Evolutionary conservation across 305 asterid genomes (phyloP).

Genomic region (Fraxinus ornus): DNA sequence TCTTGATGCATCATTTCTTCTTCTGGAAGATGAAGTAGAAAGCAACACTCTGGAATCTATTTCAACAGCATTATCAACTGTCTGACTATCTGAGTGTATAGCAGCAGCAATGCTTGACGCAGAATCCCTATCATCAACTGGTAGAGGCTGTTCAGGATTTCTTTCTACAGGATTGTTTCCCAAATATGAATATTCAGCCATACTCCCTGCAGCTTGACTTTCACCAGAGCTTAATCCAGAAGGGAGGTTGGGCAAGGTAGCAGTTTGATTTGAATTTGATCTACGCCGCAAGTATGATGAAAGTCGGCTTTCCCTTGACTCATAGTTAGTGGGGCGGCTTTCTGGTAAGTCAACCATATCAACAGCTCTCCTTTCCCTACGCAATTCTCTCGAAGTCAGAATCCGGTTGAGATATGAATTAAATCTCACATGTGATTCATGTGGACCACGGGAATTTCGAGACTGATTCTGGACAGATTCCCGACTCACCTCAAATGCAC

Average conservation of each 20-base stretch:
- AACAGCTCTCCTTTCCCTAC: slow-evolving; percentile 32
- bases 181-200: slow-evolving; percentile 33
- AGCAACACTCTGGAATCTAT: slow-evolving; percentile 41
- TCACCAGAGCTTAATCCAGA: slow-evolving; percentile 31
- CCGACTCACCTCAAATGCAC: slow-evolving; percentile 34
- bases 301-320: slow-evolving; percentile 31
- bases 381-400: slow-evolving; percentile 46
- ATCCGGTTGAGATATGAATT: slow-evolving; percentile 35
- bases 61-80: slow-evolving; percentile 45
- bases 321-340: slow-evolving; percentile 32
- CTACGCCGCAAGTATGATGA: slow-evolving; percentile 34
- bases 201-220: slow-evolving; percentile 24
- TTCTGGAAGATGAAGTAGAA: slow-evolving; percentile 44
- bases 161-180: slow-evolving; percentile 29
- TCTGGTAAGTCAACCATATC: slow-evolving; percentile 36
- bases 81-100: slow-evolving; percentile 48
- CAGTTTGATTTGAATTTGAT: slow-evolving; percentile 24
- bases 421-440: slow-evolving; percentile 38
- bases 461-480: slow-evolving; percentile 25
- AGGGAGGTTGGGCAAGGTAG: slow-evolving; percentile 34
- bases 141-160: slow-evolving; percentile 30
- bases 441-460: slow-evolving; percentile 26
- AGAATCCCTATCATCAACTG: slow-evolving; percentile 45
- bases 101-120: slow-evolving; percentile 52
- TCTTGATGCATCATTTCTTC: slow-evolving; percentile 38